These are phyloP conservation scores for Nicotiana tomentosiformis DNA, from an alignment of 257 asterid species.

Conservation along the genomic window DNA sequence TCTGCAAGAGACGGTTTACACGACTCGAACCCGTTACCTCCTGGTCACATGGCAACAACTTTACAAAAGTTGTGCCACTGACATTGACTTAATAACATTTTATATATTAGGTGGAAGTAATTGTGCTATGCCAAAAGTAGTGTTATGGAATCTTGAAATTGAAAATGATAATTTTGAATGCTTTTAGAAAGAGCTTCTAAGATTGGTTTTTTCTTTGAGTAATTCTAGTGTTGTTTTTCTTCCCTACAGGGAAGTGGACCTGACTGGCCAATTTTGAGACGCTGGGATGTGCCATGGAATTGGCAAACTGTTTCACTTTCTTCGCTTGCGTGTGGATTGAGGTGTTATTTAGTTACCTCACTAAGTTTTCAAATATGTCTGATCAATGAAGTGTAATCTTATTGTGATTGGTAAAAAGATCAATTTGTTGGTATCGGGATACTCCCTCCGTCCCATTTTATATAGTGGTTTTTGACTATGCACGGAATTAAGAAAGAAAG, in stretches of 20 bases:
- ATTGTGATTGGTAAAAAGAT: neutral
- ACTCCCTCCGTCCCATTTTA: too few species aligned
- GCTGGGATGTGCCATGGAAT: slow-evolving; percentile 99
- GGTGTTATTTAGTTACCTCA: slow-evolving; percentile 43
- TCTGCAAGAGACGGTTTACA: too few species aligned
- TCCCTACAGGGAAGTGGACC: slow-evolving; percentile 41
- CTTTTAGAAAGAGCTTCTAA: neutral
- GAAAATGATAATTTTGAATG: neutral
- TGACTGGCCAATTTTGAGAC: slow-evolving; percentile 61
- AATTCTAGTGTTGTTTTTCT: neutral
- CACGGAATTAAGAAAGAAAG: too few species aligned
- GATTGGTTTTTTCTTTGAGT: neutral
- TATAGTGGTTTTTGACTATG: too few species aligned
- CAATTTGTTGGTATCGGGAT: neutral
- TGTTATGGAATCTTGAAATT: slow-evolving; percentile 1
- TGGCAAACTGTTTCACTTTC: slow-evolving; percentile 90
- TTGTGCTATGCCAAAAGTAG: neutral
- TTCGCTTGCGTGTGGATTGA: slow-evolving; percentile 92
- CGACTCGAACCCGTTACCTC: too few species aligned
- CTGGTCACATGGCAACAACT: too few species aligned
- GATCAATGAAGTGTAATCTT: neutral
- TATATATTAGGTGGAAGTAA: neutral
- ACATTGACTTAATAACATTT: neutral
- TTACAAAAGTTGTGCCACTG: too few species aligned
- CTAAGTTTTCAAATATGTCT: neutral